A percentile compares a stretch with the other conserved stretches of the same genome.
Evolutionary conservation across 2,329 filamentous ascomycete genomes (phyloP).

Genomic region (Dactylellina haptotyla): DNA sequence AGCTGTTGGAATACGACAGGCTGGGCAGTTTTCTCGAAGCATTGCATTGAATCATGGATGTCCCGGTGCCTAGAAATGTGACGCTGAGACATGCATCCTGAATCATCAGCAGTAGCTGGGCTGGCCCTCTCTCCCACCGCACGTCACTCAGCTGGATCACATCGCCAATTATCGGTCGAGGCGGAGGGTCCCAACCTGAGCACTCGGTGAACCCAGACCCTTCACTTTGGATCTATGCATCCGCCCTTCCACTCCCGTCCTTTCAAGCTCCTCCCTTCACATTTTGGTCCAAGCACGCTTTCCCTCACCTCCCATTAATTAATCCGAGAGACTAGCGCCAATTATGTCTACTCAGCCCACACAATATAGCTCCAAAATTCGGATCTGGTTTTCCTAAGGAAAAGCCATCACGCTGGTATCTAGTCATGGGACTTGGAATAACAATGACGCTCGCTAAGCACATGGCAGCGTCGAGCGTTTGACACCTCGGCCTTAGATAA

Average conservation of each 20-base stretch:
- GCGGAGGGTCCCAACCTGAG: not conserved
- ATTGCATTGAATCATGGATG: not conserved
- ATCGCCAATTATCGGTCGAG: not conserved
- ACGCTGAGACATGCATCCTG: constrained; percentile 36
- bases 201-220: not conserved
- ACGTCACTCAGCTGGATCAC: constrained; percentile 18
- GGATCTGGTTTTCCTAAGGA: too few relatives aligned
- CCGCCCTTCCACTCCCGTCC: not conserved
- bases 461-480: not conserved
- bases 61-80: constrained; percentile 10
- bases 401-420: not conserved
- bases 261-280: not conserved
- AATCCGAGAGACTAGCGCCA: not conserved
- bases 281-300: not conserved
- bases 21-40: constrained; percentile 13
- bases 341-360: not conserved
- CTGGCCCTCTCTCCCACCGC: not conserved
- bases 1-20: not conserved
- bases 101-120: constrained; percentile 8
- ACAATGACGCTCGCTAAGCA: constrained; percentile 12
- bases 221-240: not conserved
- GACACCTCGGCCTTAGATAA: not conserved
- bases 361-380: too few relatives aligned
- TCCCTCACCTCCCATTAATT: not conserved
- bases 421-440: constrained; percentile 14